Base-by-base conservation (phyloP, 345 rosid species). In the Heritiera fomes region DNA sequence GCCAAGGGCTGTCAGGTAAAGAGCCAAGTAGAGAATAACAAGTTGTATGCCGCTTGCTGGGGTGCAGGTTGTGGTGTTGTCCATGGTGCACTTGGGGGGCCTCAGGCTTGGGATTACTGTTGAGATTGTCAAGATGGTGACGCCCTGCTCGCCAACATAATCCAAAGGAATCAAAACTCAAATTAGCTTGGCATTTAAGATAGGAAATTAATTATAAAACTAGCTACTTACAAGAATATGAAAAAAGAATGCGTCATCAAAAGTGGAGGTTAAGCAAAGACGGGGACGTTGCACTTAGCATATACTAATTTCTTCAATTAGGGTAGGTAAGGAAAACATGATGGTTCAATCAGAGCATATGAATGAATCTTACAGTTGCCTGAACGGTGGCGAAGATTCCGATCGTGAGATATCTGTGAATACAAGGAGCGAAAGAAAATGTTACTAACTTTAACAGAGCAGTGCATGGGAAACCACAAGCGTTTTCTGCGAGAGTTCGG, bases 1-100 rank as follows among this genome's bases (percentile, higher is more conserved):
- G 58, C 99, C 99, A 0, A 94, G 89, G 34, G 99, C 99, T 1
- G 92, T 86, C 7, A 93, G 79, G 86, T 96, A 96, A 46, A 96
- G 87, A 17, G 97, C 97, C 60, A 86, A 32, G 78, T 96, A 91
- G 58, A 96, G 91, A 45, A 89, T 88, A 14, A 18, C 78, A n/a
- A 96, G 90, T 80, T 96, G 98, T 11, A 64, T 81, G 53, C 85
- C 86, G 70, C 77, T 85, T 20, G 99, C 97, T 28, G 86, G 92
- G 70, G 75, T 74, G 88, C 99, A 96, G 8, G 80, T 64, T 73
- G 77, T 38, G 77, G 81, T 82, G 17, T 63, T 46, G 7, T 77
- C 49, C 60, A 74, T 68, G 75, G n/a, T 11, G 81, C 99, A 96
- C 80, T 82, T 87, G 8, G 98, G 98, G 20, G 99, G 98, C 79